Conservation (phyloP, 768 basidiomycete genomes). For the Grammothele lineata region DNA sequence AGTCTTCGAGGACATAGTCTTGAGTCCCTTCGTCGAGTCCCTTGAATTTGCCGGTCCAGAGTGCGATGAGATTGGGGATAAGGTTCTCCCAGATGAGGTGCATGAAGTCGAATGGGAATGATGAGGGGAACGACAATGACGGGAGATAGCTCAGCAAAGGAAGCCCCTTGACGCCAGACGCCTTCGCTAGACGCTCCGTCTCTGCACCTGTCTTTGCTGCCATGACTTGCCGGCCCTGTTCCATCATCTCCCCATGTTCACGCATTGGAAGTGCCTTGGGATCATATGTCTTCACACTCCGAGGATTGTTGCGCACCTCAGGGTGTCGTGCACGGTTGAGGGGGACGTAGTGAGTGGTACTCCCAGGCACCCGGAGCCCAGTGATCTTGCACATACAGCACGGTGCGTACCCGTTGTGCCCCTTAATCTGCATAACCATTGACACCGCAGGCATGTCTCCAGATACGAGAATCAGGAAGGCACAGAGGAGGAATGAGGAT, state of each 20-base stretch:
- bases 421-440: constrained; percentile 35
- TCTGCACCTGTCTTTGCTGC: constrained; percentile 1
- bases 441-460: constrained; percentile 33
- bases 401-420: constrained; percentile 35
- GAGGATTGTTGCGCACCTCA: constrained; percentile 1
- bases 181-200: constrained; percentile 7
- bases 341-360: constrained; percentile 27
- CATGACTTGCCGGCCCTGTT: constrained; percentile 27
- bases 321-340: constrained; percentile 22
- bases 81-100: constrained; percentile 45
- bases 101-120: constrained; percentile 47
- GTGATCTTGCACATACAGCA: constrained; percentile 36
- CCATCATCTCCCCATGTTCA: constrained; percentile 40
- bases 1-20: constrained; percentile 21
- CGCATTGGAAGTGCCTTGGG: constrained; percentile 35
- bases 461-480: constrained; percentile 26
- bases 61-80: constrained; percentile 32
- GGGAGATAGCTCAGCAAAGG: constrained; percentile 28
- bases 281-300: constrained; percentile 25
- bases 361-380: constrained; percentile 20
- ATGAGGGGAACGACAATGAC: constrained; percentile 33
- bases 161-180: constrained; percentile 19
- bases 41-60: constrained; percentile 41
- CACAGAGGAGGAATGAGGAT: constrained; percentile 26
- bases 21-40: constrained; percentile 13